Percentiles rank a stretch among this genome's conserved stretches.
These are phyloP conservation scores for Ramalina peruviana DNA, from an alignment of 495 filamentous ascomycete species.

Conservation along the genomic window DNA sequence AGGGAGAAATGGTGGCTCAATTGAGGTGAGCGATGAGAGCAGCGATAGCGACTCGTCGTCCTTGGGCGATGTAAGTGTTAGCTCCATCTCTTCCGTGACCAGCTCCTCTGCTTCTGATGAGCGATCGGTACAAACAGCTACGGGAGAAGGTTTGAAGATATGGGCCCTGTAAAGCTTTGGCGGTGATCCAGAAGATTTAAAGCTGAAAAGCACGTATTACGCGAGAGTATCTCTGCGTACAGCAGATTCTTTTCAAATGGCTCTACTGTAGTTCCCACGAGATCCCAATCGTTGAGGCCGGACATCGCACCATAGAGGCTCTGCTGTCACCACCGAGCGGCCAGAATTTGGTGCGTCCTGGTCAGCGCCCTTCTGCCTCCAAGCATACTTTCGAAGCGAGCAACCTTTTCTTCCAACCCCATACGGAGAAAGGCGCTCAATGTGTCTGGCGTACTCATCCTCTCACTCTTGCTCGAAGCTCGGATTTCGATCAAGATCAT, in stretches of 20 bases:
- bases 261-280: no score
- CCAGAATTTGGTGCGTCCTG: constrained; percentile 10
- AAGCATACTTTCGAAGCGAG: constrained; percentile 20
- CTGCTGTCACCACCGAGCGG: constrained; percentile 11
- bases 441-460: neutral
- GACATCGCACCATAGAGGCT: no score
- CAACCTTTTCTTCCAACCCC: constrained; percentile 27
- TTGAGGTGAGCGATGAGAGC: neutral
- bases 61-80: constrained; percentile 4
- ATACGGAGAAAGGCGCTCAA: constrained; percentile 46
- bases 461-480: constrained; percentile 14
- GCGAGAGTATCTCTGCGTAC: no score
- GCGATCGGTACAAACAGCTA: constrained; percentile 4
- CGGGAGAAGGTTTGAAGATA: constrained; percentile 51
- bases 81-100: constrained; percentile 3
- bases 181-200: neutral
- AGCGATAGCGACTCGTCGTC: constrained; percentile 6
- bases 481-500: constrained; percentile 42
- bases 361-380: constrained; percentile 13
- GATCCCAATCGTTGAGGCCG: no score
- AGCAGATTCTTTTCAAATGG: no score
- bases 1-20: no score
- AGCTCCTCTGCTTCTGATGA: neutral
- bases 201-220: no score
- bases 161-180: constrained; percentile 30